These are phyloP conservation scores for Dipodascus geniculatus DNA, from an alignment of 805 yeast species.

Conservation along the genomic window DNA sequence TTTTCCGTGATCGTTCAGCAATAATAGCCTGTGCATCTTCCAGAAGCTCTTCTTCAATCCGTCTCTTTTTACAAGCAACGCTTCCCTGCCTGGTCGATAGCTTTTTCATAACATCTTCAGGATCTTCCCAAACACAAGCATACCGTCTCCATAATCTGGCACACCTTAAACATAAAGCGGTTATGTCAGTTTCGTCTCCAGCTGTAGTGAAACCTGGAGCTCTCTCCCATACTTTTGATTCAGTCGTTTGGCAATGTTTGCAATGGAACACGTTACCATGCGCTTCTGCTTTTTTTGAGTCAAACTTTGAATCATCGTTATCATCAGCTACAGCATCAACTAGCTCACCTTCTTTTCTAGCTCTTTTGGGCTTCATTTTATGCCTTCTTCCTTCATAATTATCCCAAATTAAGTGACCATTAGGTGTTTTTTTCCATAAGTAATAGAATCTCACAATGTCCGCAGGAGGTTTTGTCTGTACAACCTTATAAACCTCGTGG, in stretches of 20 bases:
- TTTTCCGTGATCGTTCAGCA: constrained; percentile 20
- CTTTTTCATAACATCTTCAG: constrained; percentile 49
- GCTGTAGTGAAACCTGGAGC: constrained; percentile 48
- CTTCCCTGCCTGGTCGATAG: constrained; percentile 34
- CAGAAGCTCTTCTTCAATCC: constrained; percentile 49
- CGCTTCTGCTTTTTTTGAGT: constrained; percentile 36
- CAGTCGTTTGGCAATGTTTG: constrained; percentile 53
- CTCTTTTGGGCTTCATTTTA: constrained; percentile 30
- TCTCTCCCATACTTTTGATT: constrained; percentile 55
- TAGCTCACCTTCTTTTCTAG: constrained; percentile 21
- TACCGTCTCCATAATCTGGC: constrained; percentile 87
- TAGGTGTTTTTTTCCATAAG: constrained; percentile 78
- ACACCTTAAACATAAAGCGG: constrained; percentile 74
- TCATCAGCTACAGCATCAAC: constrained; percentile 47
- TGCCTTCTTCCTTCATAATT: constrained; percentile 59
- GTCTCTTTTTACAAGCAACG: constrained; percentile 41
- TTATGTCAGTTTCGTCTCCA: constrained; percentile 27
- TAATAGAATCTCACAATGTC: constrained; percentile 83
- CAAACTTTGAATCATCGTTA: constrained; percentile 64
- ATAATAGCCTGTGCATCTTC: constrained; percentile 35
- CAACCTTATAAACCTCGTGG: constrained; percentile 57
- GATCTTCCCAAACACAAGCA: constrained; percentile 79
- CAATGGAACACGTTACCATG: constrained; percentile 41
- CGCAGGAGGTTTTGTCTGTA: constrained; percentile 60
- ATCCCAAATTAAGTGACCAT: constrained; percentile 75